Percentiles rank a stretch among this genome's conserved stretches.
These are phyloP conservation scores for Chernovozyma sophiae-reginae DNA, from an alignment of 1,139 yeast genomes.

Conservation along the genomic window DNA sequence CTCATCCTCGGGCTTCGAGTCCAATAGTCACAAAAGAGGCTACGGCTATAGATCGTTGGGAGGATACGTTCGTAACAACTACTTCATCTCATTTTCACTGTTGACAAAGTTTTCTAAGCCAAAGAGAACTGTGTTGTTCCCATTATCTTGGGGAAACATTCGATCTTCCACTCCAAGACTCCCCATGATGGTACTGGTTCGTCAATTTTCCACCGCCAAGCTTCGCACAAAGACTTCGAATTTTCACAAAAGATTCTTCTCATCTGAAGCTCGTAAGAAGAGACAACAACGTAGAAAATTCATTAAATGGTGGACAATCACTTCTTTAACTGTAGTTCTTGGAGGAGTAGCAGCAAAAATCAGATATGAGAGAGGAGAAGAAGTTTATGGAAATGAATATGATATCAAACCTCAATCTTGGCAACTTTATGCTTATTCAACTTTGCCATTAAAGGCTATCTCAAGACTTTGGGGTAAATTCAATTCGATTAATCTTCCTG, in stretches of 20 bases:
- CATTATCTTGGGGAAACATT: constrained; percentile 2
- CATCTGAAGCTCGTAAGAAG: constrained; percentile 40
- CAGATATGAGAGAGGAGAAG: constrained; percentile 36
- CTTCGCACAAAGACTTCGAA: constrained; percentile 33
- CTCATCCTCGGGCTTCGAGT: constrained; percentile 7
- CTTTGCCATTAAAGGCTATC: constrained; percentile 86
- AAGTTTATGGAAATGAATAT: constrained; percentile 32
- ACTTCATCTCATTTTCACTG: constrained; percentile 12
- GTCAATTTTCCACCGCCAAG: constrained; percentile 38
- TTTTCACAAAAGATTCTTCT: constrained; percentile 39
- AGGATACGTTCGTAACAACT: background rate
- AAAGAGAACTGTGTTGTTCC: constrained; percentile 28
- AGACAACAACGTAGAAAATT: constrained; percentile 47
- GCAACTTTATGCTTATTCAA: constrained; percentile 84
- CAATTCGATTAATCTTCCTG: constrained; percentile 78
- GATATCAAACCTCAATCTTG: constrained; percentile 68
- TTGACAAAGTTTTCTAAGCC: constrained; percentile 66
- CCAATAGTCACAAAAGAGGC: background rate
- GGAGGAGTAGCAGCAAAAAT: constrained; percentile 62
- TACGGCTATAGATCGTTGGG: background rate
- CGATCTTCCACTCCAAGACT: constrained; percentile 2
- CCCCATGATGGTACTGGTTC: constrained; percentile 5
- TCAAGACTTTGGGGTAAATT: constrained; percentile 94
- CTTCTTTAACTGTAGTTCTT: constrained; percentile 59
- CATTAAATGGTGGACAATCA: constrained; percentile 67